Evolutionary conservation across 1,139 yeast genomes (phyloP).

Genomic region (Candida anutae): DNA sequence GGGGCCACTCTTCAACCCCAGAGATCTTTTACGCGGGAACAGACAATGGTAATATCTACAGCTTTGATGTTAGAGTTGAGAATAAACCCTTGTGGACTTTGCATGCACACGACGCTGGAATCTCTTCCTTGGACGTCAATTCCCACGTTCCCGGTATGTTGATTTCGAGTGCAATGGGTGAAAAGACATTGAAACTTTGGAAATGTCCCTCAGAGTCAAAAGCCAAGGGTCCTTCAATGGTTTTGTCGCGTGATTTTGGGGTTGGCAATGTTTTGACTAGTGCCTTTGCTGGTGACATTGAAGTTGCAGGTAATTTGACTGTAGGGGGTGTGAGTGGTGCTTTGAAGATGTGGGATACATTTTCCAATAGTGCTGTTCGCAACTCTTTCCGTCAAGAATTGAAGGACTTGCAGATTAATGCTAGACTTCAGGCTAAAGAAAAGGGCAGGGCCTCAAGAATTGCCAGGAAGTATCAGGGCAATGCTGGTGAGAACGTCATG

Average conservation of each 20-base stretch:
- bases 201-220: slow-evolving; percentile 43
- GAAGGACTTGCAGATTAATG: slow-evolving; percentile 43
- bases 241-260: slow-evolving; percentile 85
- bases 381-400: slow-evolving; percentile 56
- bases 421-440: slow-evolving; percentile 48
- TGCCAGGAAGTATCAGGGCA: slow-evolving; percentile 57
- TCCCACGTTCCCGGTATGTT: slow-evolving; percentile 62
- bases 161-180: slow-evolving; percentile 88
- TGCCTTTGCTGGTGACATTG: slow-evolving; percentile 80
- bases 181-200: slow-evolving; percentile 84
- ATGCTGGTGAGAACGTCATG: slow-evolving; percentile 47
- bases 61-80: slow-evolving; percentile 74
- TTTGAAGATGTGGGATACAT: slow-evolving; percentile 88
- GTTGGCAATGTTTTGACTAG: slow-evolving; percentile 87
- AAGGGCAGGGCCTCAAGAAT: slow-evolving; percentile 62
- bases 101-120: slow-evolving; percentile 95
- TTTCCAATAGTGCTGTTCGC: slow-evolving; percentile 75
- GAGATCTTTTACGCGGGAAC: slow-evolving; percentile 81
- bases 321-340: slow-evolving; percentile 86
- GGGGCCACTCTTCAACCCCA: slow-evolving; percentile 50
- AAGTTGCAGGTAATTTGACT: slow-evolving; percentile 74
- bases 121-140: slow-evolving; percentile 74
- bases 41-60: slow-evolving; percentile 83
- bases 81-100: slow-evolving; percentile 83
- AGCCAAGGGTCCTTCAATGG: slow-evolving; percentile 72